A percentile compares a stretch with the other conserved stretches of the same genome.
phyloP scores from a whole-genome alignment of 352 stramenopile species.

The Phytophthora idaei region DNA sequence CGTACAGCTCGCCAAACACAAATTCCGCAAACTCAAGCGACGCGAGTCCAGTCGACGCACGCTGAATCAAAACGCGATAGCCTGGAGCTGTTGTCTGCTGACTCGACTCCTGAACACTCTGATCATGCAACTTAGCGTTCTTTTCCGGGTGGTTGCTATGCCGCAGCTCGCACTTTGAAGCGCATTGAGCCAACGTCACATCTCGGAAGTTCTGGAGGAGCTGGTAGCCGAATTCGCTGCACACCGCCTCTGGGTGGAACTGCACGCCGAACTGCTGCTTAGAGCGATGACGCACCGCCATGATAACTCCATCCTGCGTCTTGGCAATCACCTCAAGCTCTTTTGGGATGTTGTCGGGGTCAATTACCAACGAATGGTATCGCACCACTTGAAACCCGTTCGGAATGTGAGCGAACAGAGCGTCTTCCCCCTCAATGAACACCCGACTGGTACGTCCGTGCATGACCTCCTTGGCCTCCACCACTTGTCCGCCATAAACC shows the following conservation, averaged over 20 bases:
- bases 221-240: slow-evolving; percentile 83
- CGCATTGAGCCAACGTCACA: slow-evolving; percentile 46
- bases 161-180: slow-evolving; percentile 55
- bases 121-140: background rate
- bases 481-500: slow-evolving; percentile 86
- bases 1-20: slow-evolving; percentile 66
- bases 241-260: slow-evolving; percentile 97
- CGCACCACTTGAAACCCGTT: slow-evolving; percentile 92
- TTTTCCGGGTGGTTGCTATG: slow-evolving; percentile 46
- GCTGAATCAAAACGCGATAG: slow-evolving; percentile 46
- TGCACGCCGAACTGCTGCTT: slow-evolving; percentile 95
- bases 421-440: slow-evolving; percentile 28
- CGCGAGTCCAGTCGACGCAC: slow-evolving; percentile 38
- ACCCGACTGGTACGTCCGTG: slow-evolving; percentile 93
- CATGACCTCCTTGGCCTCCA: slow-evolving; percentile 89
- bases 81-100: slow-evolving; percentile 1
- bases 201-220: slow-evolving; percentile 91
- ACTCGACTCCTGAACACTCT: background rate
- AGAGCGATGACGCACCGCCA: slow-evolving; percentile 87
- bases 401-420: slow-evolving; percentile 66
- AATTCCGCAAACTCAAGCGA: slow-evolving; percentile 67
- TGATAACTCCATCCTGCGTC: slow-evolving; percentile 81
- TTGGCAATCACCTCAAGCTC: slow-evolving; percentile 67
- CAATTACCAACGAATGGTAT: slow-evolving; percentile 95
- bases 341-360: slow-evolving; percentile 45